Evolutionary conservation across 2,329 filamentous ascomycete species (phyloP), one percentile per base, ranked within the genome.

Genomic region (Hymenoscyphus occultus): DNA sequence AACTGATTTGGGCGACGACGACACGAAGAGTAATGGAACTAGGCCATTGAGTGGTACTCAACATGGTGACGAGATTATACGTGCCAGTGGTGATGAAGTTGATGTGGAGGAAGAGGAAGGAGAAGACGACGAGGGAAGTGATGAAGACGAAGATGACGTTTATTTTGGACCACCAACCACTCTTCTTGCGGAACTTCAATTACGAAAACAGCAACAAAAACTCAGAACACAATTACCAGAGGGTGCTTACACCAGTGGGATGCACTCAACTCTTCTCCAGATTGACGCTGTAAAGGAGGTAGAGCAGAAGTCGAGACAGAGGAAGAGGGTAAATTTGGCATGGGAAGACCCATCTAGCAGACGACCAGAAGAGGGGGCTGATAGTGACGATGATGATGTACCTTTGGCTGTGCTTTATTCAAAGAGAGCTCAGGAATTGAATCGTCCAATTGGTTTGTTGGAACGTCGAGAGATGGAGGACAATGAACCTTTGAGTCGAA

Each of bases 271-370:
- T 0, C 82, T 99, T 3, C 82, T 99, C 0, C 88, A 99, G 75
- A 84, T 98, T 70, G 94, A 99, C 74, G 90, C 92, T 0, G 92
- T 97, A 35, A 91, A 92, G 28, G 91, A 97, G 76, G 84, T 93
- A 31, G 91, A 97, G 75, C 89, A 88, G 71, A 87, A 89, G 69
- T 84, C 90, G 35, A 86, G 94, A 45, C 85, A 89, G 72, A 84
- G 85, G 64, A 91, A 90, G 73, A 90, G 89, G 65, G 87, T 97
- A 40, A 92, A 92, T 65, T 82, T 99, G 40, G 95, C 94, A 1
- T 99, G 95, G 95, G 93, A 98, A 77, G 89, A 90, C 60, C 83
- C 84, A 0, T 71, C 77, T 19, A 78, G 79, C 13, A 79, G 81
- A 7, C 80, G 84, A 63, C 72, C 75, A 1, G 76, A 73, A 22